A percentile compares a stretch with the other conserved stretches of the same genome.
phyloP scores from a whole-genome alignment of 306 rosid species.

The Citrullus colocynthis region DNA sequence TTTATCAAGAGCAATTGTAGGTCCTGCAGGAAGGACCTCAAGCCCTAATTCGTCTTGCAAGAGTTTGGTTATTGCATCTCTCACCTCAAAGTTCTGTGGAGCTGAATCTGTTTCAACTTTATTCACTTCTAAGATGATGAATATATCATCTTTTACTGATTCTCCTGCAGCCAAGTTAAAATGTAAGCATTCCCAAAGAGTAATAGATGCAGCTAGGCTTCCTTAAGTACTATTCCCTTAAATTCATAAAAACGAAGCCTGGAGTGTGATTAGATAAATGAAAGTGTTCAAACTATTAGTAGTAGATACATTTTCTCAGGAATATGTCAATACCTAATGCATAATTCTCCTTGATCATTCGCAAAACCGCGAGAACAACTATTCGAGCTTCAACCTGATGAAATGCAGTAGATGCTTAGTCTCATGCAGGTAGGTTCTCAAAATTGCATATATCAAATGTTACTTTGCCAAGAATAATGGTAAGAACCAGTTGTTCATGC shows the following conservation, averaged over 20 bases:
- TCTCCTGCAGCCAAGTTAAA: conserved; percentile 31
- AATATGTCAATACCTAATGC: conserved; percentile 34
- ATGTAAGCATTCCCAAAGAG: neutral
- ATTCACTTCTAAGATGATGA: conserved; percentile 58
- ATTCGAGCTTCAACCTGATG: conserved; percentile 92
- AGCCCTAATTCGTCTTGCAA: conserved; percentile 65
- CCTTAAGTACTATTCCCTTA: neutral
- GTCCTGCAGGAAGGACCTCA: conserved; percentile 40
- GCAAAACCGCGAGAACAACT: conserved; percentile 78
- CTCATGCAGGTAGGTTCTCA: neutral
- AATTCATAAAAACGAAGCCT: neutral
- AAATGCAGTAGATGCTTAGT: conserved; percentile 9
- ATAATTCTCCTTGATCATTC: conserved; percentile 86
- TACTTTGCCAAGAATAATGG: neutral
- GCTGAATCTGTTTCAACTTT: conserved; percentile 31
- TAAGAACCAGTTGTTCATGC: neutral
- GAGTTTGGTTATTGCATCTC: conserved; percentile 56
- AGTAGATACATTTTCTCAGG: neutral
- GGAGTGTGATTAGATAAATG: neutral
- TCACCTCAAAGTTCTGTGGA: conserved; percentile 31
- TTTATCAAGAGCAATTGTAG: conserved; percentile 25
- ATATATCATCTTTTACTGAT: conserved; percentile 55
- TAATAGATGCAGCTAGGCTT: neutral
- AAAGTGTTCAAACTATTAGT: neutral
- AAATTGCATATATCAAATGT: neutral